phyloP scores from a whole-genome alignment of 2,329 filamentous ascomycete species.

The Talaromyces sp. region DNA sequence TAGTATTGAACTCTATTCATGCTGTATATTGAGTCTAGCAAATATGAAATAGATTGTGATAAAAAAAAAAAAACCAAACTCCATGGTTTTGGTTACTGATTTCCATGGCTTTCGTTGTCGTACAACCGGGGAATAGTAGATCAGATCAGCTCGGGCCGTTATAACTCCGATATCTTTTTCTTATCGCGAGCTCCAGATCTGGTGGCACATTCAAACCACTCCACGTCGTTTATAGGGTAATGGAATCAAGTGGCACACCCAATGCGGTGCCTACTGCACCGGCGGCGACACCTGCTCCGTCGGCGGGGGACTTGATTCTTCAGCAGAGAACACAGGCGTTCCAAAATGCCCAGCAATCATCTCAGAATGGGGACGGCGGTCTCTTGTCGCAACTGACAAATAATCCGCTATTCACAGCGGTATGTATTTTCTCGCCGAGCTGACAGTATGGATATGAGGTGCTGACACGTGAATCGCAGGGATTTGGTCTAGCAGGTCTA shows the following conservation, averaged over 20 bases:
- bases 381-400: constrained; percentile 48
- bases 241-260: constrained; percentile 41
- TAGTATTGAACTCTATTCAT: background rate
- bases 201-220: constrained; percentile 14
- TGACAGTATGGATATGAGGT: background rate
- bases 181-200: constrained; percentile 17
- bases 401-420: constrained; percentile 56
- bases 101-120: background rate
- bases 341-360: constrained; percentile 32
- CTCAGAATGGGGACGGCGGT: constrained; percentile 39
- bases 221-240: constrained; percentile 27
- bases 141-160: constrained; percentile 30
- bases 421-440: constrained; percentile 28
- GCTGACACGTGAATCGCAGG: constrained; percentile 45
- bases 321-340: constrained; percentile 39
- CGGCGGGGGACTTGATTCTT: constrained; percentile 39
- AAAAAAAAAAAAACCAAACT: background rate
- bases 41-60: background rate
- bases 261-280: constrained; percentile 26
- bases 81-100: background rate
- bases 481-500: constrained; percentile 87
- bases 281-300: constrained; percentile 14
- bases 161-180: constrained; percentile 33
- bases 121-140: constrained; percentile 3
- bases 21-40: too few relatives aligned